phyloP scores from a whole-genome alignment of 2,329 filamentous ascomycete genomes.

The Fusarium zealandicum region DNA sequence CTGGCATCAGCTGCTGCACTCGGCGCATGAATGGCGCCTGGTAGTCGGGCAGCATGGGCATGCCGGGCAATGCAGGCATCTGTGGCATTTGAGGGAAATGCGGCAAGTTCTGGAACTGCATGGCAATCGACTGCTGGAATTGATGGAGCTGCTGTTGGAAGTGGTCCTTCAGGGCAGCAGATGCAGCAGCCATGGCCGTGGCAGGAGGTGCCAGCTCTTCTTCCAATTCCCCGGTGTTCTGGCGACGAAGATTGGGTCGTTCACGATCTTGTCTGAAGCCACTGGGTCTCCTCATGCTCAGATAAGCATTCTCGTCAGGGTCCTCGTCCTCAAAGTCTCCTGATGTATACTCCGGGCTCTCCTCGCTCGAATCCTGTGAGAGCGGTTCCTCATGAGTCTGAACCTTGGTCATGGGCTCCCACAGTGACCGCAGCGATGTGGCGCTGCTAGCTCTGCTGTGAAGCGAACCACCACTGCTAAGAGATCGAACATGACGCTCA shows the following conservation, averaged over 20 bases:
- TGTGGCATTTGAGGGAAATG: constrained; percentile 68
- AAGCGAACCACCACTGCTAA: constrained; percentile 70
- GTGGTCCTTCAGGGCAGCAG: constrained; percentile 76
- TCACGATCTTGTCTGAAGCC: constrained; percentile 43
- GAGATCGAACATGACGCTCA: constrained; percentile 69
- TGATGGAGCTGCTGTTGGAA: constrained; percentile 77
- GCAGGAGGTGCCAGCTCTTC: constrained; percentile 60
- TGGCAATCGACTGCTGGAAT: constrained; percentile 73
- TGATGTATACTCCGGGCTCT: constrained; percentile 56
- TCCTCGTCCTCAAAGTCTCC: constrained; percentile 54
- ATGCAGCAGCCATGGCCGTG: constrained; percentile 69
- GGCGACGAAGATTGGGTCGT: constrained; percentile 46
- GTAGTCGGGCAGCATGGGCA: constrained; percentile 73
- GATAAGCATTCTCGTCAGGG: constrained; percentile 47
- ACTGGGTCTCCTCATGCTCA: constrained; percentile 48
- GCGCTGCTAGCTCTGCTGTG: constrained; percentile 71
- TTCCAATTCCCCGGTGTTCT: constrained; percentile 47
- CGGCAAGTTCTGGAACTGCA: constrained; percentile 67
- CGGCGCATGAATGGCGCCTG: constrained; percentile 76
- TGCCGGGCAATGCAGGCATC: constrained; percentile 60
- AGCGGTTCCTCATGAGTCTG: constrained; percentile 47
- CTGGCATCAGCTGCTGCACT: constrained; percentile 76
- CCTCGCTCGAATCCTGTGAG: constrained; percentile 52
- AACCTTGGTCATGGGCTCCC: constrained; percentile 59
- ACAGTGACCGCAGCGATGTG: constrained; percentile 71